A percentile compares a stretch with the other conserved stretches of the same genome.
These are phyloP conservation scores for Cucurbita moschata DNA, from an alignment of 306 rosid genomes.

Conservation along the genomic window DNA sequence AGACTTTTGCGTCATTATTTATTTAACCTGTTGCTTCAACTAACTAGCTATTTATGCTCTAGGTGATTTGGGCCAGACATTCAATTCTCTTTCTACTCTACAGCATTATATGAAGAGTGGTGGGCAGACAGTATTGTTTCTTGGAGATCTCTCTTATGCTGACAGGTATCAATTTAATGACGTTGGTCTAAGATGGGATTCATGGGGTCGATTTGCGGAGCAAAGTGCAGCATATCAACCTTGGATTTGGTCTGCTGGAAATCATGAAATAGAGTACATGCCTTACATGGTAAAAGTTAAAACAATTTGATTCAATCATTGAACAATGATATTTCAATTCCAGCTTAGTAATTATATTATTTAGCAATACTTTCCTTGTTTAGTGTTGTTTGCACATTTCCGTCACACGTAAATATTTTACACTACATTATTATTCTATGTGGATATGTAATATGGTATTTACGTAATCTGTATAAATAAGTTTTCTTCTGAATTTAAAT, in stretches of 20 bases:
- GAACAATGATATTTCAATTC: not conserved
- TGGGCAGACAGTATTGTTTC: conserved; percentile 63
- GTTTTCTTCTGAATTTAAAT: not conserved
- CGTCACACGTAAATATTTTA: not conserved
- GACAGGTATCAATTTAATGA: conserved; percentile 69
- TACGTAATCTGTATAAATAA: not conserved
- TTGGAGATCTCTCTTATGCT: conserved; percentile 94
- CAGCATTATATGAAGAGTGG: conserved; percentile 76
- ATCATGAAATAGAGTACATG: conserved; percentile 87
- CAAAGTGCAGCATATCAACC: conserved; percentile 77
- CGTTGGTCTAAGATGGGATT: conserved; percentile 84
- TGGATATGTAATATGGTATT: not conserved
- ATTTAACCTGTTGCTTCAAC: not conserved
- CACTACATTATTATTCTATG: not conserved
- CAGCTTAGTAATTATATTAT: not conserved
- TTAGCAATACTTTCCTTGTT: not conserved
- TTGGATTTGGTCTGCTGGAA: conserved; percentile 87
- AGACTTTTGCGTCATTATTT: not conserved
- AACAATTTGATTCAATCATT: not conserved
- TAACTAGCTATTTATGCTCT: conserved; percentile 16
- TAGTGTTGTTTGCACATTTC: not conserved
- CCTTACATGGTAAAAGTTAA: conserved; percentile 55
- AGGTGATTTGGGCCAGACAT: conserved; percentile 99
- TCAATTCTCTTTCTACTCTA: conserved; percentile 85
- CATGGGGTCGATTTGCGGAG: conserved; percentile 78